These are phyloP conservation scores for Penicillium sp. DNA, from an alignment of 2,329 filamentous ascomycete species.

Conservation along the genomic window DNA sequence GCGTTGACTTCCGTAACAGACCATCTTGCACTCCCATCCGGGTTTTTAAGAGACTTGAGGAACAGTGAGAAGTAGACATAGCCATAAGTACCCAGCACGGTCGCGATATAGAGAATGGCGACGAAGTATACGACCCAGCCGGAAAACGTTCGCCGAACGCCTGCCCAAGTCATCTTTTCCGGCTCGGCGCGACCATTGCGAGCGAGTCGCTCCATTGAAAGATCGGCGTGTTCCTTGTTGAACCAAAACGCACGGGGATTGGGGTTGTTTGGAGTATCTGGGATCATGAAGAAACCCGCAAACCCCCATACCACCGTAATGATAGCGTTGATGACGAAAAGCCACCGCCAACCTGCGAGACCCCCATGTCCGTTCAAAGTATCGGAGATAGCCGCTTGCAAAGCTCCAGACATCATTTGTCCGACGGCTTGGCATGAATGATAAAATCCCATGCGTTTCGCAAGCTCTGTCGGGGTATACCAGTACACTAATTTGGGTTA, in stretches of 20 bases:
- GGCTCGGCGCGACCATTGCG: conserved; percentile 52
- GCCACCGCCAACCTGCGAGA: conserved; percentile 42
- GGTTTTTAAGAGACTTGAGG: conserved; percentile 27
- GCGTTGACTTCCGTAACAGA: conserved; percentile 51
- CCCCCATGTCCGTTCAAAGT: conserved; percentile 36
- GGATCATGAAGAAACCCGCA: conserved; percentile 41
- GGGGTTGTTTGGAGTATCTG: conserved; percentile 42
- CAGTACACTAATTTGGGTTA: conserved; percentile 31
- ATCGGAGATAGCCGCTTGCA: conserved; percentile 36
- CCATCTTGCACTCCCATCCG: conserved; percentile 51
- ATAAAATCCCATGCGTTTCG: conserved; percentile 40
- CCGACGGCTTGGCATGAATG: conserved; percentile 35
- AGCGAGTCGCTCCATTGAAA: conserved; percentile 50
- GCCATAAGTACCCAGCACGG: conserved; percentile 53
- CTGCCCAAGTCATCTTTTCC: conserved; percentile 51
- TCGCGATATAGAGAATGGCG: conserved; percentile 50
- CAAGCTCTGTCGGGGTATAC: conserved; percentile 43
- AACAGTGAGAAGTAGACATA: conserved; percentile 38
- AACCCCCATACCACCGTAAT: conserved; percentile 43
- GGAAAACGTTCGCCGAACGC: conserved; percentile 49
- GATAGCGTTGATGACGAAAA: conserved; percentile 45
- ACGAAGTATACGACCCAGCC: conserved; percentile 54
- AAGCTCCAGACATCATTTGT: conserved; percentile 36
- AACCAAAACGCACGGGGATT: conserved; percentile 46
- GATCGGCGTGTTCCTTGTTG: conserved; percentile 44